Evolutionary conservation across 495 filamentous ascomycete species (phyloP).

Genomic region (Haplographium delicatum): DNA sequence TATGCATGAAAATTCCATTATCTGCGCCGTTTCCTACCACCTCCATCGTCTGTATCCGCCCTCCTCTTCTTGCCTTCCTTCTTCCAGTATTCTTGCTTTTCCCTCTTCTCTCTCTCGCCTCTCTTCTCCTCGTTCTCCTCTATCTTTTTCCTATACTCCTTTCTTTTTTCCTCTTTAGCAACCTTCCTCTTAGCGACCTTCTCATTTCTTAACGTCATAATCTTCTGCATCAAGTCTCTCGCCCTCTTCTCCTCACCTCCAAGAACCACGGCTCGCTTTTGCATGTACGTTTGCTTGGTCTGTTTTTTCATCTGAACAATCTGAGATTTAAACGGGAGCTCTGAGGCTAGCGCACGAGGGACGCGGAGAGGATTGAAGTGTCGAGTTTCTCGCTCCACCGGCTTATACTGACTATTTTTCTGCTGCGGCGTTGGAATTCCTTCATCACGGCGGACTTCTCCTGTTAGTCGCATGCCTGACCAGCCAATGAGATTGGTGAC

Average conservation of each 20-base stretch:
- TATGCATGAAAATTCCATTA: conserved; percentile 1
- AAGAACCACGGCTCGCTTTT: conserved; percentile 86
- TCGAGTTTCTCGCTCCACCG: conserved; percentile 71
- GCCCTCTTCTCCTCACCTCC: conserved; percentile 82
- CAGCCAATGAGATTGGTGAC: conserved; percentile 87
- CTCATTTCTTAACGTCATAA: conserved; percentile 86
- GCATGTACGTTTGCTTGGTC: conserved; percentile 80
- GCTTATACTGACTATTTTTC: conserved; percentile 76
- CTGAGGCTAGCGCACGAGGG: conserved; percentile 74
- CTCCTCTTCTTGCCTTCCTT: conserved; percentile 93
- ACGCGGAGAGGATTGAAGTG: conserved; percentile 95
- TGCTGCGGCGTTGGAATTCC: conserved; percentile 69
- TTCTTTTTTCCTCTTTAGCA: conserved; percentile 80
- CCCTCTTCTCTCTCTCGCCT: conserved; percentile 75
- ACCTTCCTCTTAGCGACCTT: conserved; percentile 72
- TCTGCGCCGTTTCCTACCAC: conserved; percentile 59
- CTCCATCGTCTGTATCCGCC: conserved; percentile 56
- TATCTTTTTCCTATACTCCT: conserved; percentile 73
- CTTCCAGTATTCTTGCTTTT: conserved; percentile 89
- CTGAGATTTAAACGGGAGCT: conserved; percentile 90
- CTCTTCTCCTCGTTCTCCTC: conserved; percentile 77
- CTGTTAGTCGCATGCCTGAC: conserved; percentile 91
- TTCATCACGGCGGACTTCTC: conserved; percentile 76
- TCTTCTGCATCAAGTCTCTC: conserved; percentile 86
- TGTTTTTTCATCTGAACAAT: conserved; percentile 75